Percentiles rank a stretch among this genome's conserved stretches.
These are phyloP conservation scores for Parastagonospora nodorum DNA, from an alignment of 2,329 filamentous ascomycete genomes.

Conservation along the genomic window DNA sequence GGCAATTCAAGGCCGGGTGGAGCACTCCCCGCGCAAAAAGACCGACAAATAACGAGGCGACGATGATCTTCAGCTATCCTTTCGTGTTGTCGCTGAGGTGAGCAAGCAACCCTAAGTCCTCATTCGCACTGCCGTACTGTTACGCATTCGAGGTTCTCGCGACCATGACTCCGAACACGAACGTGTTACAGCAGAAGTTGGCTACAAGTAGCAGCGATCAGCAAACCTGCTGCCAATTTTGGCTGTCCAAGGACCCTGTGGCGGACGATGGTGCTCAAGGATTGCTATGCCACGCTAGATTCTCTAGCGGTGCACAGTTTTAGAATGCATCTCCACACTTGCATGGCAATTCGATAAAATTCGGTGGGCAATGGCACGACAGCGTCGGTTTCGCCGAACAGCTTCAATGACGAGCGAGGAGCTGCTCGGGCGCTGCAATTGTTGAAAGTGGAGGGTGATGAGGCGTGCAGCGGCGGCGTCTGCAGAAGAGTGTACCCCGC, in stretches of 20 bases:
- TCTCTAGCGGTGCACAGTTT: constrained; percentile 1
- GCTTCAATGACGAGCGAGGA: too few relatives aligned
- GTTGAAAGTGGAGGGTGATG: not conserved
- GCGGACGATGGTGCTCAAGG: constrained; percentile 19
- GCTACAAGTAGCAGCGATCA: not conserved
- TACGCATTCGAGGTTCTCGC: not conserved
- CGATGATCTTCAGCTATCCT: too few relatives aligned
- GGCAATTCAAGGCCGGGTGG: too few relatives aligned
- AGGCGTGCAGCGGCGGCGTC: constrained; percentile 11
- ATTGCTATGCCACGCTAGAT: constrained; percentile 23
- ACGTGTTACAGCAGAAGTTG: not conserved
- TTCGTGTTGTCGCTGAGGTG: too few relatives aligned
- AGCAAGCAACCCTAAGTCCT: too few relatives aligned
- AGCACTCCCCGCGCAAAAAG: too few relatives aligned
- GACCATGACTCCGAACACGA: not conserved
- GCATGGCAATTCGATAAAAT: too few relatives aligned
- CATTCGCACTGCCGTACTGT: too few relatives aligned
- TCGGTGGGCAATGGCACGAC: constrained; percentile 10
- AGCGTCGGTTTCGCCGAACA: not conserved
- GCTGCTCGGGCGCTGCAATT: too few relatives aligned
- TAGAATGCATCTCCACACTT: too few relatives aligned
- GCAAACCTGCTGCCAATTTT: not conserved
- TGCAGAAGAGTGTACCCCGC: constrained; percentile 6
- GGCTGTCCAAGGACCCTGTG: not conserved
- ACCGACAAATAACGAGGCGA: too few relatives aligned